Conservation (phyloP, 208 protist species). For the Trypanosoma scelopori region DNA sequence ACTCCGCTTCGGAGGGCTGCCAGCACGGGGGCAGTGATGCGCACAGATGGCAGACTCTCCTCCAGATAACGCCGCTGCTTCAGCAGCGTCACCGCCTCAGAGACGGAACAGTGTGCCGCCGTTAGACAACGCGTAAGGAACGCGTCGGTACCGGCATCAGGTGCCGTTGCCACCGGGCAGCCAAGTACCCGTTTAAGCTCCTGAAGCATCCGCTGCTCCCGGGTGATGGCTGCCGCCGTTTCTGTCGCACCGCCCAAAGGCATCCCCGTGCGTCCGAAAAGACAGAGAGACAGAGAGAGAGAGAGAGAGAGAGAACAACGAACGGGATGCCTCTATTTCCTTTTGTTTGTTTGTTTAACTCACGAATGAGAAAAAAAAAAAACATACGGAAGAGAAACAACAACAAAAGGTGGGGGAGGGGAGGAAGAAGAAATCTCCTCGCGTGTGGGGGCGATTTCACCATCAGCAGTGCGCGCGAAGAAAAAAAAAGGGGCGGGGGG, state of each 20-base stretch:
- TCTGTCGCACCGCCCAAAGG: not conserved
- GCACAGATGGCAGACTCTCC: slow-evolving; percentile 48
- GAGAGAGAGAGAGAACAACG: not conserved
- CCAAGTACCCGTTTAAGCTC: slow-evolving; percentile 17
- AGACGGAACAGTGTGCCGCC: slow-evolving; percentile 41
- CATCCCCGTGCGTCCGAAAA: not conserved
- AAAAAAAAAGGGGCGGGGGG: too few relatives aligned
- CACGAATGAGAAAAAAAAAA: too few relatives aligned
- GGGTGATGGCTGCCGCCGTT: not conserved
- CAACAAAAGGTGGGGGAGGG: too few relatives aligned
- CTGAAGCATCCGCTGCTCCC: slow-evolving; percentile 4
- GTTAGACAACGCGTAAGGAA: slow-evolving; percentile 66
- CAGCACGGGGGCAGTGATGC: slow-evolving; percentile 48
- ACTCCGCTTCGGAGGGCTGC: slow-evolving; percentile 50
- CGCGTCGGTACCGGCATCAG: slow-evolving; percentile 33
- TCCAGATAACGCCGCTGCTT: slow-evolving; percentile 63
- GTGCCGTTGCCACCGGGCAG: not conserved
- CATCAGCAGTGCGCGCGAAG: too few relatives aligned
- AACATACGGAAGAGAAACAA: too few relatives aligned
- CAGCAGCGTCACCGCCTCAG: slow-evolving; percentile 54
- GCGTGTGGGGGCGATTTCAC: too few relatives aligned
- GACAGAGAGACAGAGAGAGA: slow-evolving; percentile 6
- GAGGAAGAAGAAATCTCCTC: too few relatives aligned
- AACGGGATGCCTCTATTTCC: not conserved
- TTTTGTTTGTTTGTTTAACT: slow-evolving; percentile 5